Conservation (phyloP, 306 rosid genomes). For the Vigna reflexopilosa region DNA sequence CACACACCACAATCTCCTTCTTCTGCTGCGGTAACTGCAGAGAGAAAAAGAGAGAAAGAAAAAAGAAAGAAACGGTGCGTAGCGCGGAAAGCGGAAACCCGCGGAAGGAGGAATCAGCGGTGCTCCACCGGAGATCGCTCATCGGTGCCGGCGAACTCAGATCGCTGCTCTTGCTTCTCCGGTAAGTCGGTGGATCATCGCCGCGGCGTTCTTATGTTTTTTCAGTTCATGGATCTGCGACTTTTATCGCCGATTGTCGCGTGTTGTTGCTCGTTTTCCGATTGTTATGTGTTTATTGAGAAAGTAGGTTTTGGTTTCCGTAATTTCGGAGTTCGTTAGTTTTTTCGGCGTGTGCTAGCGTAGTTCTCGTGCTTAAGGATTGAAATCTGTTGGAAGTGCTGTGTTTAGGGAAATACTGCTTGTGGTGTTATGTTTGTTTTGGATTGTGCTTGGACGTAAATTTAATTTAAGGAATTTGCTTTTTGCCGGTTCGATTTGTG, state of each 20-base stretch:
- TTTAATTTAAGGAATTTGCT: slow-evolving; percentile 32
- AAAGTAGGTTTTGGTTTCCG: slow-evolving; percentile 27
- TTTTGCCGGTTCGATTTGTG: slow-evolving; percentile 1
- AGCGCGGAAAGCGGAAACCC: neutral
- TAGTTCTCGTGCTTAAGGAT: slow-evolving; percentile 8
- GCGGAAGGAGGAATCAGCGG: slow-evolving; percentile 34
- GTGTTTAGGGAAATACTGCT: slow-evolving; percentile 22
- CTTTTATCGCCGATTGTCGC: slow-evolving; percentile 35
- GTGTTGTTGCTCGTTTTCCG: slow-evolving; percentile 20
- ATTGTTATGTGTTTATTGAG: slow-evolving; percentile 25
- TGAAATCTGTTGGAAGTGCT: slow-evolving; percentile 21
- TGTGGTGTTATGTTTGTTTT: neutral
- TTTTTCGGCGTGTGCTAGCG: neutral
- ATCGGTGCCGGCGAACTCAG: slow-evolving; percentile 41
- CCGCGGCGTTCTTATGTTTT: neutral
- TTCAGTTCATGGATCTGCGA: slow-evolving; percentile 37
- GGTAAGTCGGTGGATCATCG: slow-evolving; percentile 47
- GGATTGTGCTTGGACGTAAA: slow-evolving; percentile 15
- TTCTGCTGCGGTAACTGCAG: slow-evolving; percentile 39
- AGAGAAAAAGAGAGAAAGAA: neutral
- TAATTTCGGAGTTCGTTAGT: slow-evolving; percentile 7
- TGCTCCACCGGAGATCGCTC: slow-evolving; percentile 41
- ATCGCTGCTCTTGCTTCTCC: slow-evolving; percentile 46
- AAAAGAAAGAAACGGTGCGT: slow-evolving; percentile 38
- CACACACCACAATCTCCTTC: slow-evolving; percentile 5